Evolutionary conservation across 192 early-diverging fungal species (phyloP).

Genomic region (Linnemannia zychae): DNA sequence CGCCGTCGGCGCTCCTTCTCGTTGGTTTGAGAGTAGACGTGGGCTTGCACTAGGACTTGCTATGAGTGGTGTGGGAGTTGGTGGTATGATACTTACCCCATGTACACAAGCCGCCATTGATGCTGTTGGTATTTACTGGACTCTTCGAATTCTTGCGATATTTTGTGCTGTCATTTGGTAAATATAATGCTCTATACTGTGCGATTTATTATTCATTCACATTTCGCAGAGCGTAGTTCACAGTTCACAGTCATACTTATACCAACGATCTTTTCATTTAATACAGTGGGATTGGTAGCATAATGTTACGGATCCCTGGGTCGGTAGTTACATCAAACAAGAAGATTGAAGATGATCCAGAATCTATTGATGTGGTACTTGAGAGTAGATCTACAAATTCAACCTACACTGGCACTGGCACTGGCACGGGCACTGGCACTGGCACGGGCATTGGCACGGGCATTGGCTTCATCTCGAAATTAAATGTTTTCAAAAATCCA

Average conservation of each 20-base stretch:
- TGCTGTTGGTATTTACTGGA: conserved; percentile 70
- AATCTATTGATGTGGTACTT: too few relatives aligned
- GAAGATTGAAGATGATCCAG: too few relatives aligned
- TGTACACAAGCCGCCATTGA: conserved; percentile 71
- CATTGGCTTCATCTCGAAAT: conserved; percentile 40
- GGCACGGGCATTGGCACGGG: too few relatives aligned
- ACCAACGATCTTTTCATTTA: too few relatives aligned
- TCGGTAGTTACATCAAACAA: too few relatives aligned
- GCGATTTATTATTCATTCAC: too few relatives aligned
- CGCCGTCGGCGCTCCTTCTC: conserved; percentile 70
- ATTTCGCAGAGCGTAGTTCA: too few relatives aligned
- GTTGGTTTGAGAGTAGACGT: conserved; percentile 78
- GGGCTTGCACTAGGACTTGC: conserved; percentile 81
- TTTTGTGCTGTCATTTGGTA: conserved; percentile 66
- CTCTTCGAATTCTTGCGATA: conserved; percentile 70
- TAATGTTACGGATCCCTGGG: too few relatives aligned
- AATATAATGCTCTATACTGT: not conserved
- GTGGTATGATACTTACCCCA: conserved; percentile 78
- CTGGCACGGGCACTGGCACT: too few relatives aligned
- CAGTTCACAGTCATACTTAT: too few relatives aligned
- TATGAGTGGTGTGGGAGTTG: conserved; percentile 80
- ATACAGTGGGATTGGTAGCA: too few relatives aligned
- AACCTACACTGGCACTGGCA: conserved; percentile 24
- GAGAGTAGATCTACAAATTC: too few relatives aligned
- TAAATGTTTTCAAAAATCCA: conserved; percentile 57